Evolutionary conservation across 257 asterid genomes (phyloP), one percentile per base, ranked within the genome.

Genomic region (Paulownia fortunei): DNA sequence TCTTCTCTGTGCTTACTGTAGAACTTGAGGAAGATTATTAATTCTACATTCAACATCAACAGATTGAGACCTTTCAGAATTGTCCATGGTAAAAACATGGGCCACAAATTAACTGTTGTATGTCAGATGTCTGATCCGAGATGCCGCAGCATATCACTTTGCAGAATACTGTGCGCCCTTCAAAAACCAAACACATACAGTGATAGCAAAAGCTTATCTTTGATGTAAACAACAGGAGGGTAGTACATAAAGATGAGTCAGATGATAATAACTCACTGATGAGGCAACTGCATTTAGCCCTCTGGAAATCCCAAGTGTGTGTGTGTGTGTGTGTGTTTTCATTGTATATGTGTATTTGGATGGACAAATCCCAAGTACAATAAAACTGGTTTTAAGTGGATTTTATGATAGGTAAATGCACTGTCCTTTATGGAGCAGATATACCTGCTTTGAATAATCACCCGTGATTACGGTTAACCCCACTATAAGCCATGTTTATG

Each of bases 91-190:
- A 58, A 60, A 47, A 44, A 6, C 1, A 75, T 62, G 78, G 77
- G 46, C 52, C 76, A 78, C 23, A 37, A 47, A 16, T 32, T 21
- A 19, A 75, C 7, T 74, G 13, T 34, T 58, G 59, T 7, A 44
- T 52, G 81, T 76, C 78, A 81, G 77, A 68, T 70, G 59, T 70
- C 42, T 62, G 84, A 19, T 70, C 37, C 55, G 71, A 81, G 84
- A 69, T 73, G 76, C 77, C 80, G 49, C 77, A 58, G 64, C 73
- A 18, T 21, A 61, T 26, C 77, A 65, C 68, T 74, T 39, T 77
- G 19, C 23, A 37, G 27, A 54, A 24, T 59, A 24, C 8, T 46
- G 80, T 46, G 27, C 71, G 78, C 72, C 74, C 69, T 70, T 52
- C 62, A 16, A 21, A 13, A 44, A 13, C 76, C 72, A 66, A 72